phyloP scores from a whole-genome alignment of 306 rosid species.

The Inga leiocalycina region DNA sequence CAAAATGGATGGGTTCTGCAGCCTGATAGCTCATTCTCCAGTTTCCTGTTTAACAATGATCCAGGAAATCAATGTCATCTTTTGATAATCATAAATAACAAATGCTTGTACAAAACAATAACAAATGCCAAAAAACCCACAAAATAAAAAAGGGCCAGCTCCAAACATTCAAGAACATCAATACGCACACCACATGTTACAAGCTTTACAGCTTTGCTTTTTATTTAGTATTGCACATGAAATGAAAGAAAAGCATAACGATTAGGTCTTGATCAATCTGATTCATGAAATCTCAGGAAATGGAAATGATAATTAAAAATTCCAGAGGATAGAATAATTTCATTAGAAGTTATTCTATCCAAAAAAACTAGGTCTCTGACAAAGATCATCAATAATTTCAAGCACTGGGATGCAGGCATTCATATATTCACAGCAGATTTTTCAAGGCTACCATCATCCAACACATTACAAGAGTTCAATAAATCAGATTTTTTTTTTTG shows the following conservation, averaged over 20 bases:
- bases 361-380: neutral
- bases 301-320: conserved; percentile 1
- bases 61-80: neutral
- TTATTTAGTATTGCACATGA: too few relatives aligned
- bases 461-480: conserved; percentile 34
- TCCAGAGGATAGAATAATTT: conserved; percentile 9
- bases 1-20: conserved; percentile 85
- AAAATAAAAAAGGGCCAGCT: conserved; percentile 15
- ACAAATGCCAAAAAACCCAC: neutral
- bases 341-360: conserved; percentile 13
- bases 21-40: conserved; percentile 76
- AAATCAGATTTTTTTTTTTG: neutral
- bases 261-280: neutral
- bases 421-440: conserved; percentile 65
- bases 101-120: too few relatives aligned
- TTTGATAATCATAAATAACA: neutral
- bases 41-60: conserved; percentile 49
- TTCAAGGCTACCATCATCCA: conserved; percentile 90
- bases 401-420: conserved; percentile 28
- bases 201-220: too few relatives aligned
- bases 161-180: neutral
- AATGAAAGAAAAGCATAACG: conserved; percentile 38
- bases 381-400: conserved; percentile 24
- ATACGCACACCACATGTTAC: too few relatives aligned
- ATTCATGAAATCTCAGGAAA: neutral